Conservation (phyloP, 768 basidiomycete species). For the Lactarius pseudohatsudake region DNA sequence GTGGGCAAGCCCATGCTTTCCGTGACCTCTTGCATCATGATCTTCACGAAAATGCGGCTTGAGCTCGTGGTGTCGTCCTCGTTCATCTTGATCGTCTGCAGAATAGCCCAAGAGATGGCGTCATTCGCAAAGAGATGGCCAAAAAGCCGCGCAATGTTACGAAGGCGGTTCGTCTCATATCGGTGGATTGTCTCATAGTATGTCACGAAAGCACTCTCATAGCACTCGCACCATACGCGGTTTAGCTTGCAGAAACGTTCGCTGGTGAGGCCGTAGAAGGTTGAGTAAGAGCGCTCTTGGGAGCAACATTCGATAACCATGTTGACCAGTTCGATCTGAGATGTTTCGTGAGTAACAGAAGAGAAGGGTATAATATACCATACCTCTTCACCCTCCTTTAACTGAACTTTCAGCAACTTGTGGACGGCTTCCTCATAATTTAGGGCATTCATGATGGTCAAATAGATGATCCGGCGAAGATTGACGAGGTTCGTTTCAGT, state of each 20-base stretch:
- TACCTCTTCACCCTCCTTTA: conserved; percentile 94
- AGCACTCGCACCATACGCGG: conserved; percentile 87
- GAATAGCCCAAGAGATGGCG: conserved; percentile 83
- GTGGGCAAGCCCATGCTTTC: conserved; percentile 89
- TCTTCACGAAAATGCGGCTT: conserved; percentile 96
- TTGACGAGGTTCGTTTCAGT: conserved; percentile 97
- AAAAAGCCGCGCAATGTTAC: conserved; percentile 96
- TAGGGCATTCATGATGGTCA: conserved; percentile 98
- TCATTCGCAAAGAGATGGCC: conserved; percentile 88
- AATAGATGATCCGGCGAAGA: conserved; percentile 87
- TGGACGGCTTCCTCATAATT: conserved; percentile 99
- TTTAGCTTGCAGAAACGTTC: conserved; percentile 97
- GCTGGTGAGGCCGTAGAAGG: conserved; percentile 94
- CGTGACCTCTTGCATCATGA: conserved; percentile 92
- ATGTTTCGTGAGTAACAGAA: conserved; percentile 6
- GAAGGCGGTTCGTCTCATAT: conserved; percentile 96
- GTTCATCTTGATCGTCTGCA: conserved; percentile 87
- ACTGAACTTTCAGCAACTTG: conserved; percentile 90
- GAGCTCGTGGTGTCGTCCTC: conserved; percentile 98
- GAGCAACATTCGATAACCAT: conserved; percentile 99
- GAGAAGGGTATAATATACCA: conserved; percentile 22
- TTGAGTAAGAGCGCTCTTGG: conserved; percentile 96
- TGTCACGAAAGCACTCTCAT: conserved; percentile 81
- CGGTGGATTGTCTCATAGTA: conserved; percentile 98
- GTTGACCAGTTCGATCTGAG: conserved; percentile 89